Evolutionary conservation across 768 basidiomycete species (phyloP), one percentile per base, ranked within the genome.

Genomic region (Filobasidium wieringae): DNA sequence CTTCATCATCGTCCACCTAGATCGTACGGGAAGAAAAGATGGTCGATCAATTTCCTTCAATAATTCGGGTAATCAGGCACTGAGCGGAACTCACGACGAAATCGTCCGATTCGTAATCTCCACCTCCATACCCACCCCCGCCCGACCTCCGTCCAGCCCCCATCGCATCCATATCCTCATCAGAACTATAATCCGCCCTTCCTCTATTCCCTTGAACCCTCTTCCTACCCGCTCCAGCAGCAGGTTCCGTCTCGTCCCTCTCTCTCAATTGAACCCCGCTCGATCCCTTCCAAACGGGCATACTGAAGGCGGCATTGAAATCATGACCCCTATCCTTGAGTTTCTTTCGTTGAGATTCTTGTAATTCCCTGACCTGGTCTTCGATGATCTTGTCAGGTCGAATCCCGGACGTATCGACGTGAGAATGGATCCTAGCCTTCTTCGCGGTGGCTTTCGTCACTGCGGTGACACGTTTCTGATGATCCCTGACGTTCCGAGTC

Each of bases 71-170:
- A 24, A 36, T 33, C 37, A 39, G 4, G 14, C n/a, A n/a, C 22
- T n/a, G 17, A 29, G 8, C n/a, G 37, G 11, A 19, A 60, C 60
- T 45, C 32, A 62, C 70, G 17, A 73, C 69, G 56, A 73, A 73
- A 26, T 68, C 72, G 51, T 73, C 72, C 47, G 66, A 64, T 36
- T 73, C 70, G 33, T 72, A 69, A 36, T 68, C 69, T 29, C 67
- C 70, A 2, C 60, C 68, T 14, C 50, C 55, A 55, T 50, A 36
- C 34, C 55, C 60, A 12, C 50, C 39, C n/a, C 31, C 50, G 1
- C 9, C 15, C 8, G 30, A 51, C 19, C 33, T n/a, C 30, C 59
- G 47, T n/a, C 36, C 52, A 37, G 39, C 56, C 31, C 55, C 51
- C 19, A 61, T 52, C 57, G 51, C 26, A 34, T 41, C 51, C 31